Evolutionary conservation across 495 filamentous ascomycete species (phyloP), one percentile per base, ranked within the genome.

Genomic region (Bombardia bombarda): DNA sequence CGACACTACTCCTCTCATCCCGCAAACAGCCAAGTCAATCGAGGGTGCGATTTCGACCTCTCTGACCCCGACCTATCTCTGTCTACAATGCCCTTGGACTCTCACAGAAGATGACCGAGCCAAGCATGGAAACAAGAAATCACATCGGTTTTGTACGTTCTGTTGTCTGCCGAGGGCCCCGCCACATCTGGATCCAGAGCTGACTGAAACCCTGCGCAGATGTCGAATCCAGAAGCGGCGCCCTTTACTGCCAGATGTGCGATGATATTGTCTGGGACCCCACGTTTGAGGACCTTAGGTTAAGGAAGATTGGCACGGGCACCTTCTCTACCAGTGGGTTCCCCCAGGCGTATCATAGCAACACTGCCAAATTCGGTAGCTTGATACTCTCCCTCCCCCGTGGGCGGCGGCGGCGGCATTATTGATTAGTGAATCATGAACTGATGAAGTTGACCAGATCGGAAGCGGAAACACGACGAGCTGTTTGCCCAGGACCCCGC

Each of bases 221-320:
- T 56, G 82, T 93, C 46, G 89, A 95, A 51, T 90, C 87, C 3
- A 71, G 82, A 42, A 79, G 69, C 47, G 87, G 86, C 5, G 72
- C 76, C 36, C 55, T 95, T 3, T 94, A 82, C 55, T 95, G 89
- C 64, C 84, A 90, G 51, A 71, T 78, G 46, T 95, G 89, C 53
- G 73, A 77, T 30, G 89, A 95, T 57, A 83, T 92, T 47, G 79
- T 95, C 32, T 94, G 87, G 67, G 89, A 95, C 52, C 83, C 86
- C 34, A 82, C 79, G 7, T 67, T 94, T 20, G 89, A 95, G 52
- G 75, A 83, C 23, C 69, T 86, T 31, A 60, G 82, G 52, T 51
- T 84, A 24, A 68, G 67, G 37, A 80, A 79, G 59, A 66, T 73
- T 46, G 73, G 70, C 19, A 72, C 67, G 7, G 72, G 72, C 7